phyloP scores from a whole-genome alignment of 2,329 filamentous ascomycete species.

The Pyrenochaeta sp. region DNA sequence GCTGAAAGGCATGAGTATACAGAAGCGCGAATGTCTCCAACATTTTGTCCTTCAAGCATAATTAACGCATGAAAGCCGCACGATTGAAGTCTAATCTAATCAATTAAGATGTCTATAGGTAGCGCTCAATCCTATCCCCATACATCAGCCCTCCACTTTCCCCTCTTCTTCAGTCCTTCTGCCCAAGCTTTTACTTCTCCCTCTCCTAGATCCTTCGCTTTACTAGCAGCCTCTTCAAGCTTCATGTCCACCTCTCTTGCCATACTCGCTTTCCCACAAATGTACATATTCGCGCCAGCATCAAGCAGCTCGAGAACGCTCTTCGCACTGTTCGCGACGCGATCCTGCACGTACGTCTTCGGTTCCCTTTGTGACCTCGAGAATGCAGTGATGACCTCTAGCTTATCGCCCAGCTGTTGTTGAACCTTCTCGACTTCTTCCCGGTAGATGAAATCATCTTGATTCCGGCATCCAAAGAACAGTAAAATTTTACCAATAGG shows the following conservation, averaged over 20 bases:
- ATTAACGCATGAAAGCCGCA: no score
- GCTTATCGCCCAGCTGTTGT: slow-evolving; percentile 28
- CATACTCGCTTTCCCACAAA: slow-evolving; percentile 52
- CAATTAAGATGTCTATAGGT: no score
- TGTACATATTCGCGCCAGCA: slow-evolving; percentile 52
- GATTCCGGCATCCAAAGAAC: slow-evolving; percentile 44
- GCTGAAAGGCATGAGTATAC: no score
- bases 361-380: slow-evolving; percentile 21
- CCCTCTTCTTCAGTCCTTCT: slow-evolving; percentile 58
- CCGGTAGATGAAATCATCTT: slow-evolving; percentile 46
- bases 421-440: slow-evolving; percentile 35
- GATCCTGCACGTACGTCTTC: slow-evolving; percentile 52
- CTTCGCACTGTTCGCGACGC: slow-evolving; percentile 39
- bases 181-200: slow-evolving; percentile 56
- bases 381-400: slow-evolving; percentile 38
- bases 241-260: slow-evolving; percentile 53
- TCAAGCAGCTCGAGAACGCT: slow-evolving; percentile 48
- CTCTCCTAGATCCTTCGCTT: slow-evolving; percentile 51
- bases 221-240: slow-evolving; percentile 50
- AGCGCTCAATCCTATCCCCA: slow-evolving; percentile 51
- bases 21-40: no score
- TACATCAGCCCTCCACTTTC: slow-evolving; percentile 65
- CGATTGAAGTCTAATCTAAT: no score
- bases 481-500: slow-evolving; percentile 41
- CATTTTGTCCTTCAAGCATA: no score